phyloP scores from a whole-genome alignment of 805 yeast species.

The Candida andamanensis region DNA sequence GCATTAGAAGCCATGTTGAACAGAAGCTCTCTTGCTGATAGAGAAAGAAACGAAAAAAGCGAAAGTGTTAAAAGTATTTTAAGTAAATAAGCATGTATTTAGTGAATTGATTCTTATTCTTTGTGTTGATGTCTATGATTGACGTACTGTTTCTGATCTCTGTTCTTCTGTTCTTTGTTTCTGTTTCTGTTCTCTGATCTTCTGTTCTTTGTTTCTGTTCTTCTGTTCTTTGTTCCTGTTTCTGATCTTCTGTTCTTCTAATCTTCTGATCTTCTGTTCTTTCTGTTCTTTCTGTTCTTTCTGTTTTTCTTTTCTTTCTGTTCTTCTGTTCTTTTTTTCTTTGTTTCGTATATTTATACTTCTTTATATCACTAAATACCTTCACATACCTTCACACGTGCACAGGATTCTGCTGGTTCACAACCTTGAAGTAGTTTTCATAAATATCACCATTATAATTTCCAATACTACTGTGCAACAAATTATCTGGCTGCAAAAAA shows the following conservation, averaged over 20 bases:
- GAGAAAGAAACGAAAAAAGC: slow-evolving; percentile 35
- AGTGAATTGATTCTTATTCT: no score
- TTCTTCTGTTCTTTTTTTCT: neutral
- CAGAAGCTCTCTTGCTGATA: slow-evolving; percentile 29
- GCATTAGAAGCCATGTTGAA: slow-evolving; percentile 37
- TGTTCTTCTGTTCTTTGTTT: no score
- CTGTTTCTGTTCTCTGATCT: no score
- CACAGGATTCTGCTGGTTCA: slow-evolving; percentile 22
- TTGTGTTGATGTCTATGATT: no score
- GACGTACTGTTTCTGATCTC: no score
- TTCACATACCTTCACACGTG: neutral
- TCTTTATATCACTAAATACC: neutral
- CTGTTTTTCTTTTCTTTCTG: no score
- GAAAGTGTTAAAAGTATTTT: slow-evolving; percentile 30
- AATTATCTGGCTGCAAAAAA: slow-evolving; percentile 73
- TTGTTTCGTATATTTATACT: neutral
- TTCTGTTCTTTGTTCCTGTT: no score
- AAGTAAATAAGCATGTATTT: slow-evolving; percentile 14
- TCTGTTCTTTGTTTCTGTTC: no score
- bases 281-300: no score
- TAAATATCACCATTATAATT: slow-evolving; percentile 77
- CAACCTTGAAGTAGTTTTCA: slow-evolving; percentile 63
- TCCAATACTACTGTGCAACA: slow-evolving; percentile 81
- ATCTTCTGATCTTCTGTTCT: no score
- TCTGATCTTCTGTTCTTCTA: no score